Conservation (phyloP, 768 basidiomycete species). For the Clitopilus hobsonii region DNA sequence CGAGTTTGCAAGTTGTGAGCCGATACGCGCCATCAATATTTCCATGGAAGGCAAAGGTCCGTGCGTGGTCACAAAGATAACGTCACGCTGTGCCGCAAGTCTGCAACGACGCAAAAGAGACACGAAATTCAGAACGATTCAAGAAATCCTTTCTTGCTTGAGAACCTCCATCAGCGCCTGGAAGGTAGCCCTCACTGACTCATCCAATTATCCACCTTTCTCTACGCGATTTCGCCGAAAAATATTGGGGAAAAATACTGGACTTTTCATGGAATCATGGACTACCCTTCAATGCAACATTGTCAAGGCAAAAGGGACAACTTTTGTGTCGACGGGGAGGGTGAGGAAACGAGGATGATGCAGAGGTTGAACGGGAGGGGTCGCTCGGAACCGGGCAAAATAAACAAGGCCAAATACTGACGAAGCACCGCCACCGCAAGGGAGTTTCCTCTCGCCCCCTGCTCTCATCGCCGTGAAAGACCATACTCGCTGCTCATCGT, state of each 20-base stretch:
- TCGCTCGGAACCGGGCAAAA: conserved; percentile 6
- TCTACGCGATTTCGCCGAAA: background rate
- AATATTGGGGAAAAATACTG: background rate
- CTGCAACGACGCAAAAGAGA: conserved; percentile 5
- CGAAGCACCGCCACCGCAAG: conserved; percentile 15
- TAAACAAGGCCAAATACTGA: conserved; percentile 14
- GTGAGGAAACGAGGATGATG: background rate
- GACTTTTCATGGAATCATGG: background rate
- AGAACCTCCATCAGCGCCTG: background rate
- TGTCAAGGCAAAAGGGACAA: background rate
- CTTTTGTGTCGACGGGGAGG: background rate
- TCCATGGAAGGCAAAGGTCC: conserved; percentile 5
- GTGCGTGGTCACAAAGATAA: conserved; percentile 10
- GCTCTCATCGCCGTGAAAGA: background rate
- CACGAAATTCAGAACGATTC: conserved; percentile 5
- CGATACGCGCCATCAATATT: too few species aligned
- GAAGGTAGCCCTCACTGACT: background rate
- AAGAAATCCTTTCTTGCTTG: conserved; percentile 4
- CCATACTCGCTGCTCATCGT: conserved; percentile 10
- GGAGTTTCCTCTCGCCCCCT: conserved; percentile 6
- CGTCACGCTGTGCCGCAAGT: conserved; percentile 7
- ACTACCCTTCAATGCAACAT: background rate
- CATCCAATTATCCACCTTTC: background rate
- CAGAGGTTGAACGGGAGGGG: conserved; percentile 2
- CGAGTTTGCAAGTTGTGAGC: too few species aligned